Percentiles rank a stretch among this genome's conserved stretches.
Evolutionary conservation across 495 filamentous ascomycete species (phyloP).

Genomic region (Coniosporium apollinis): DNA sequence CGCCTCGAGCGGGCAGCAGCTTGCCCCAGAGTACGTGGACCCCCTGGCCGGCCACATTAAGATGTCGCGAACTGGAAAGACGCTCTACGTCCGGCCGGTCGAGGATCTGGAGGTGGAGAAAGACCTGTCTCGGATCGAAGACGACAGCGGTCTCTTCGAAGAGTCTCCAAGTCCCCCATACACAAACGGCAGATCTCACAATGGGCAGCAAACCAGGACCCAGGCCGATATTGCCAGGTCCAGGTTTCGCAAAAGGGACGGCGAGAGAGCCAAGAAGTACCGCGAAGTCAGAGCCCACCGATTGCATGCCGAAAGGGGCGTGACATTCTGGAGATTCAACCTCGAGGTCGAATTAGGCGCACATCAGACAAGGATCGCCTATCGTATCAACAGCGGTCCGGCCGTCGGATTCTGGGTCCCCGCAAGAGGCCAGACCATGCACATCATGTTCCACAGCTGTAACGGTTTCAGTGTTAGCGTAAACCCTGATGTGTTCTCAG

Average conservation of each 20-base stretch:
- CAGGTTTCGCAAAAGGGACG: conserved; percentile 30
- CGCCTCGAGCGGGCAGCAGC: conserved; percentile 38
- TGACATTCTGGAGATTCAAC: conserved; percentile 94
- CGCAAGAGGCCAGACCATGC: conserved; percentile 72
- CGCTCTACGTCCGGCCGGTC: conserved; percentile 71
- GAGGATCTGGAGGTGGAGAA: conserved; percentile 56
- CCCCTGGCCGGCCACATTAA: conserved; percentile 78
- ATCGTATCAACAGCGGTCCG: conserved; percentile 85
- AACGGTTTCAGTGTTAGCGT: conserved; percentile 83
- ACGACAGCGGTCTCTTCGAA: conserved; percentile 69
- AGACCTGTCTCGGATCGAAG: conserved; percentile 60
- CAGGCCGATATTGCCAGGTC: conserved; percentile 1
- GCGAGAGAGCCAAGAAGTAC: conserved; percentile 57
- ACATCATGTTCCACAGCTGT: conserved; percentile 95
- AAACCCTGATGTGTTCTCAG: conserved; percentile 60
- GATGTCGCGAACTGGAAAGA: conserved; percentile 59
- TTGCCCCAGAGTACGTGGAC: conserved; percentile 72
- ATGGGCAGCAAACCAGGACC: background rate
- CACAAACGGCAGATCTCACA: conserved; percentile 26
- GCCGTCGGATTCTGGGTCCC: conserved; percentile 92
- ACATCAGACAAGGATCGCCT: conserved; percentile 70
- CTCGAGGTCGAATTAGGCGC: conserved; percentile 73
- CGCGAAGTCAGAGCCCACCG: conserved; percentile 67
- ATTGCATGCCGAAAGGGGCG: conserved; percentile 68
- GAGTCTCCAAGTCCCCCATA: conserved; percentile 33